Base-by-base conservation (phyloP, 306 rosid genomes). In the Begonia fuchsioides region DNA sequence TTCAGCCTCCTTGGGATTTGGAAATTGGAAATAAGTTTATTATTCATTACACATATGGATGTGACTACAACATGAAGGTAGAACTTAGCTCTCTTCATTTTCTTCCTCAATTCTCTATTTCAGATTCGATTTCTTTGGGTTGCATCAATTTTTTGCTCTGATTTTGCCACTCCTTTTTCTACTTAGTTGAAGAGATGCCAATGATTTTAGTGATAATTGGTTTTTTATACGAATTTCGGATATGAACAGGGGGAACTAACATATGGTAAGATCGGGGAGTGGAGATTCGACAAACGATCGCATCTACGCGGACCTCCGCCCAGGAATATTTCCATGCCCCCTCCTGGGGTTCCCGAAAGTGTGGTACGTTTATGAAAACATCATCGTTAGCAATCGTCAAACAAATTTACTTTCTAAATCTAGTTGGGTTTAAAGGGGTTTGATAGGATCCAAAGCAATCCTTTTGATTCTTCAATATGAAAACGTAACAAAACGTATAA, bases 281-380 rank as follows among this genome's bases (percentile, higher is more conserved):
- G 98, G 96, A 63, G 98, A 73, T 92, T 92, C 40, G 98, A 92
- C 79, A 92, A 92, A 71, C 79, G 96, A 54, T 82, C 95, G 11
- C 72, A 77, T 72, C 73, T 85, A 26, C 72, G 73, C 56, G 94
- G 94, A 59, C 94, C 98, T 44, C 82, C 76, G 1, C 98, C 98
- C 0, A 77, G 52, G 60, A 82, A 92, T 68, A 64, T 85, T 47
- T 38, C 96, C 53, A 64, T 92, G 66, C 96, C 98, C 52, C 98
- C 98, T 51, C 83, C 83, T 0, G 96, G 96, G 35, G 98, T 82
- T 59, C 98, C 98, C 44, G 94, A 82, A 80, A 92, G 96, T 49
- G 98, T 92, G 98, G 98, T 92, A 92, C 60, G 94, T 72, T 51
- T 49, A 38, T 9, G 13, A 14, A n/a, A 35, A 43, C 7, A 32